Base-by-base conservation (phyloP, 495 filamentous ascomycete species). In the Friedmanniomyces simplex region DNA sequence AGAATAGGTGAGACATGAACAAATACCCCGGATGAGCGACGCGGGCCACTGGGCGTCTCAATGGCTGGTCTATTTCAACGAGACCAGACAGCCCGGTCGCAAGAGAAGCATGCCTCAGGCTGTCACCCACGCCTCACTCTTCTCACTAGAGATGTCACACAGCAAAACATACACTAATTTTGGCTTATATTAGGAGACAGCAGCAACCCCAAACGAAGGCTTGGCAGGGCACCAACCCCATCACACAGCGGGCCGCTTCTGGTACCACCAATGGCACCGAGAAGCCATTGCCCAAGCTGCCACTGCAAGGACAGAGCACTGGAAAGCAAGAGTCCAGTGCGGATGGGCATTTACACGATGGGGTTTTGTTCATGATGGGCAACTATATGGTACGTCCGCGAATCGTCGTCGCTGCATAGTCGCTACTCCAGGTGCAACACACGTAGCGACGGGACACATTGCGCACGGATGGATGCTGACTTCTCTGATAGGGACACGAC, bases 401-500 rank as follows among this genome's bases (percentile, higher is more conserved):
- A 8, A 14, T 3, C 2, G 4, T 43, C 13, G n/a, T n/a, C n/a
- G n/a, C n/a, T n/a, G n/a, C n/a, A n/a, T n/a, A n/a, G n/a, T n/a
- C n/a, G n/a, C n/a, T n/a, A n/a, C n/a, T n/a, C n/a, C n/a, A n/a
- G n/a, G n/a, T n/a, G n/a, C n/a, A n/a, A n/a, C n/a, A n/a, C n/a
- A n/a, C n/a, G n/a, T n/a, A n/a, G n/a, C n/a, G n/a, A n/a, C n/a
- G n/a, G n/a, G n/a, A n/a, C n/a, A n/a, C n/a, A n/a, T n/a, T n/a
- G n/a, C n/a, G n/a, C n/a, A n/a, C n/a, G n/a, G n/a, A n/a, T n/a
- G n/a, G n/a, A n/a, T n/a, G n/a, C n/a, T n/a, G n/a, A n/a, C n/a
- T n/a, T n/a, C n/a, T n/a, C n/a, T n/a, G n/a, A n/a, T 66, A 95
- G 89, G 88, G 87, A 60, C 74, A 82, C 57, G 72, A 73, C 56